Base-by-base conservation (phyloP, 257 asterid species). In the Dorcoceras hygrometricum region DNA sequence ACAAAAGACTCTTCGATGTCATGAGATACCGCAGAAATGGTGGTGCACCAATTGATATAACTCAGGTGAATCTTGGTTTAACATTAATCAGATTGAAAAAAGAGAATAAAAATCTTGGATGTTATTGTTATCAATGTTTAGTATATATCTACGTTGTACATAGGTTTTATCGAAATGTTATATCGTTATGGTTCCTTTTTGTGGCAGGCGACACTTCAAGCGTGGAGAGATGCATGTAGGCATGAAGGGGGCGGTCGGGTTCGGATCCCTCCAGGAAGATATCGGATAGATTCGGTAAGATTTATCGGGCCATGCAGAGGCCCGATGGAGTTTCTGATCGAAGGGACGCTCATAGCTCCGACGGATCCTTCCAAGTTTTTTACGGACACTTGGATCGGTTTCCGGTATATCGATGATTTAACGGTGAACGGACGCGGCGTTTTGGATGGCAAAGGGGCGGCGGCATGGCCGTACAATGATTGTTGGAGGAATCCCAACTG, bases 161-260 rank as follows among this genome's bases (percentile, higher is more conserved):
- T n/a, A n/a, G n/a, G n/a, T n/a, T n/a, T n/a, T n/a, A n/a, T n/a
- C n/a, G n/a, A n/a, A n/a, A n/a, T n/a, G n/a, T n/a, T n/a, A n/a
- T n/a, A n/a, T n/a, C n/a, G n/a, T n/a, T n/a, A n/a, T n/a, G n/a
- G n/a, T n/a, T n/a, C n/a, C n/a, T n/a, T 11, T 46, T 3, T 48
- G 55, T 24, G 4, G 3, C 11, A 90, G 98, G 92, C 90, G 2
- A 85, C 89, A 67, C 6, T 74, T 1, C 68, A 22, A 57, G 92
- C 95, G 32, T 91, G 98, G 96, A 65, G 69, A 0, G 80, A 82
- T 57, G 92, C 89, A 27, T 91, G 98, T 68, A 24, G 39, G 9
- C 74, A 82, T 66, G 60, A 46, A 1, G 92, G 90, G 16, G 73
- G 69, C 36, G 79, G 86, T 71, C 66, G 82, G 63, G 60, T 91